These are phyloP conservation scores for Aspergillus mulundensis DNA, from an alignment of 495 filamentous ascomycete genomes.

Conservation along the genomic window DNA sequence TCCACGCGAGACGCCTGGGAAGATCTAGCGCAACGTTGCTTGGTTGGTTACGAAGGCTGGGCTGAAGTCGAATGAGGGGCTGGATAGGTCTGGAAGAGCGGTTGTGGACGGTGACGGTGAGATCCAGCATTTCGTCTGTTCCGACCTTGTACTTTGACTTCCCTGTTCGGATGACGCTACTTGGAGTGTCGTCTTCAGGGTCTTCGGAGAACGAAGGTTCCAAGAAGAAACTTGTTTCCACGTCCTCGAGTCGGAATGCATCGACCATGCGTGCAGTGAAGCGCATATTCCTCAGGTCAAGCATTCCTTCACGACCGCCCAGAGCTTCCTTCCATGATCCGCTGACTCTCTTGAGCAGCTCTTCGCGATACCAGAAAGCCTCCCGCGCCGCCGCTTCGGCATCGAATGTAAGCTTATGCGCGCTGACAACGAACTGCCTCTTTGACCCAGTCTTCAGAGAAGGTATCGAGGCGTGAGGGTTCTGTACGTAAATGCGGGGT, in stretches of 20 bases:
- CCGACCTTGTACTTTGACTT: constrained; percentile 53
- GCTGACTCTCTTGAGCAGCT: constrained; percentile 65
- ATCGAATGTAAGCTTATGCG: constrained; percentile 71
- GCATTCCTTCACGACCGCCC: constrained; percentile 56
- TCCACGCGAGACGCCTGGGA: constrained; percentile 77
- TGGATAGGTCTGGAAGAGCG: constrained; percentile 63
- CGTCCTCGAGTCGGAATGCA: constrained; percentile 73
- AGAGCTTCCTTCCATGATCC: constrained; percentile 67
- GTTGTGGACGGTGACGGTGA: constrained; percentile 67
- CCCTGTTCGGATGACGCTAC: constrained; percentile 35
- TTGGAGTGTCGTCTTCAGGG: not conserved
- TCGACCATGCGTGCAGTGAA: constrained; percentile 78
- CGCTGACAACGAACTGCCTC: constrained; percentile 85
- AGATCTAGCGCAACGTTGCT: constrained; percentile 75
- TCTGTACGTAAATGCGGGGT: constrained; percentile 68
- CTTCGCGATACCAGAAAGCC: constrained; percentile 90
- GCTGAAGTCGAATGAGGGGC: constrained; percentile 72
- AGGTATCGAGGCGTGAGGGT: constrained; percentile 75
- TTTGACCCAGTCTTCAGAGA: constrained; percentile 67
- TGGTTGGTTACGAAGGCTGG: constrained; percentile 68
- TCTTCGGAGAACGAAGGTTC: constrained; percentile 22
- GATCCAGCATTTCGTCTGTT: constrained; percentile 67
- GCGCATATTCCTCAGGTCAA: constrained; percentile 71
- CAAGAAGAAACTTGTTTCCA: constrained; percentile 63
- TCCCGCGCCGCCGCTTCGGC: constrained; percentile 74